A percentile compares a stretch with the other conserved stretches of the same genome.
Conservation (phyloP, 495 filamentous ascomycete genomes). For the Podospora australis region DNA sequence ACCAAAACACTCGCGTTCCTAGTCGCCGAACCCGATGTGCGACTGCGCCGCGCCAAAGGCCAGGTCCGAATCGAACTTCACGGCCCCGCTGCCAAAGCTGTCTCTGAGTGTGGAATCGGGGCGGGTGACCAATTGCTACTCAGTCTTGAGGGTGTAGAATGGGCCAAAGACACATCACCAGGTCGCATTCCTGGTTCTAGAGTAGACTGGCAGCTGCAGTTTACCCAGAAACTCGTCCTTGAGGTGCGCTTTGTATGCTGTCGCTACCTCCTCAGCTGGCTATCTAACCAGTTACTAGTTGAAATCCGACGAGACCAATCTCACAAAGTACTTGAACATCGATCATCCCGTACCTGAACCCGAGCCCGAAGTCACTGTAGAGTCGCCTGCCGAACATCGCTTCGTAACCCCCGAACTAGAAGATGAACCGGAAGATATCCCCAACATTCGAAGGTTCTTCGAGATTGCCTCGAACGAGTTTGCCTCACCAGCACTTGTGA, state of each 20-base stretch:
- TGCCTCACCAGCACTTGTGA: constrained; percentile 72
- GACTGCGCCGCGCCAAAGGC: constrained; percentile 68
- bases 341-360: constrained; percentile 31
- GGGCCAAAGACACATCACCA: constrained; percentile 44
- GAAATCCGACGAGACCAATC: constrained; percentile 28
- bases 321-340: constrained; percentile 38
- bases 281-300: constrained; percentile 18
- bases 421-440: neutral
- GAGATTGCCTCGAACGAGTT: constrained; percentile 39
- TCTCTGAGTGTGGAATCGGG: constrained; percentile 58
- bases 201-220: constrained; percentile 68
- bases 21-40: constrained; percentile 80
- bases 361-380: neutral
- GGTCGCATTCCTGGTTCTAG: constrained; percentile 58
- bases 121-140: constrained; percentile 72
- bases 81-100: constrained; percentile 63
- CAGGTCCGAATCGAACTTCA: constrained; percentile 77
- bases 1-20: constrained; percentile 65
- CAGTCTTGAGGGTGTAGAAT: constrained; percentile 58
- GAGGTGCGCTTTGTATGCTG: constrained; percentile 40
- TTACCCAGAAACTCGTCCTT: constrained; percentile 50
- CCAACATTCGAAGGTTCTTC: constrained; percentile 16
- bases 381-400: constrained; percentile 1
- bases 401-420: constrained; percentile 6
- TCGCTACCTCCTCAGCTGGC: neutral